Base-by-base conservation (phyloP, 2,329 filamentous ascomycete genomes). In the Pseudogymnoascus sp. region DNA sequence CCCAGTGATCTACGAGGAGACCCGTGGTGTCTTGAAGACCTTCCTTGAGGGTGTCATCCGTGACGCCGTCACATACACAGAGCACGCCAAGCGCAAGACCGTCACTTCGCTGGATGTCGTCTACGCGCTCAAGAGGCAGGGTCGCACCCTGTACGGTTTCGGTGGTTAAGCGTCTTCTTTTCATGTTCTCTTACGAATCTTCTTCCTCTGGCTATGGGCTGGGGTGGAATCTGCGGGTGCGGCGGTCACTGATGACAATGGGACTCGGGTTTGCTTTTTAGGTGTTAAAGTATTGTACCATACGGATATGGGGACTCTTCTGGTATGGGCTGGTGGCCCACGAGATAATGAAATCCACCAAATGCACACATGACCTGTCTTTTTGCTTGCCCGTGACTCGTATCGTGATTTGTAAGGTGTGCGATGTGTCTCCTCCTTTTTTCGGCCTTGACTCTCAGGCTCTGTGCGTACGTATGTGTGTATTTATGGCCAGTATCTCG, bases 41-140 rank as follows among this genome's bases (percentile, higher is more conserved):
- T 91, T 91, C 86, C 87, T 91, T 72, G 88, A 91, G 80, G 84
- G 86, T 77, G 88, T 91, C 77, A 91, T 91, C 75, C 85, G 87
- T 78, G 87, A 90, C 73, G 86, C 87, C 67, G 86, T 90, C 79
- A 91, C 88, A 75, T 91, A 91, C 82, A 91, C 88, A 71, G 88
- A 91, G 81, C 88, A 91, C 84, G 86, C 86, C 77, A 90, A 91
- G 86, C 84, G 88, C 79, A 88, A 88, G 83, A 87, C 85, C 34
- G 84, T 87, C 75, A 86, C 83, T 60, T 85, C 83, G 3, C 82
- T 86, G 68, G 83, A 86, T 71, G 84, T 86, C 37, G 83, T 86
- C 75, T 85, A 86, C 71, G 82, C 81, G 64, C 77, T 85, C 69
- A 85, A 87, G 81, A 79, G 84, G 74, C 84, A 87, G 77, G 84